phyloP scores from a whole-genome alignment of 2,329 filamentous ascomycete genomes.

The Nothomitra cinnamomea region DNA sequence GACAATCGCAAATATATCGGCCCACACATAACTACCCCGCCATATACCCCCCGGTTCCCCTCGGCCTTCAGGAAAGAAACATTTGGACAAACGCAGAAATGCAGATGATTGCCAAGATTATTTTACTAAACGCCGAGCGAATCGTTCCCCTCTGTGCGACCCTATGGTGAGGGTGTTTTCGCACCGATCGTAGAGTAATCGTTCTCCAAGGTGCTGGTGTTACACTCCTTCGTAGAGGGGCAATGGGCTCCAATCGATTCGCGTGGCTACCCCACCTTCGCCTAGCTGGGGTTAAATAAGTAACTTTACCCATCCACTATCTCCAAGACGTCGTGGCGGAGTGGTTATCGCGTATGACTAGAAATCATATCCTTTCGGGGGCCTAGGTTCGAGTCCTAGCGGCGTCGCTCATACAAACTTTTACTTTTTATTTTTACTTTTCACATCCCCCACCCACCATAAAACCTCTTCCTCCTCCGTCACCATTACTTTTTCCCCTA shows the following conservation, averaged over 20 bases:
- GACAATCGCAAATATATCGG: no score
- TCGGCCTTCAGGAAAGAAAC: neutral
- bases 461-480: no score
- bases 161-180: neutral
- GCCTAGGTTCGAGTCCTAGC: constrained; percentile 5
- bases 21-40: neutral
- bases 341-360: constrained; percentile 6
- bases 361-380: constrained; percentile 6
- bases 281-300: neutral
- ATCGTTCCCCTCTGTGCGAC: neutral
- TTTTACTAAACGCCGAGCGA: neutral
- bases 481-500: no score
- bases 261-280: neutral
- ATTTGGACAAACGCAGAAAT: no score
- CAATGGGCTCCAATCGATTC: no score
- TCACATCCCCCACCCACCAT: neutral
- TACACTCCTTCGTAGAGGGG: no score
- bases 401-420: neutral
- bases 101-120: no score
- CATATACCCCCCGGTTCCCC: neutral
- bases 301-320: neutral
- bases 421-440: neutral
- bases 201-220: neutral
- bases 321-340: constrained; percentile 2
- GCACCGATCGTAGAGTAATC: neutral